Percentiles rank a stretch among this genome's conserved stretches.
phyloP scores from a whole-genome alignment of 2,329 filamentous ascomycete species.

The Aureobasidium lini region DNA sequence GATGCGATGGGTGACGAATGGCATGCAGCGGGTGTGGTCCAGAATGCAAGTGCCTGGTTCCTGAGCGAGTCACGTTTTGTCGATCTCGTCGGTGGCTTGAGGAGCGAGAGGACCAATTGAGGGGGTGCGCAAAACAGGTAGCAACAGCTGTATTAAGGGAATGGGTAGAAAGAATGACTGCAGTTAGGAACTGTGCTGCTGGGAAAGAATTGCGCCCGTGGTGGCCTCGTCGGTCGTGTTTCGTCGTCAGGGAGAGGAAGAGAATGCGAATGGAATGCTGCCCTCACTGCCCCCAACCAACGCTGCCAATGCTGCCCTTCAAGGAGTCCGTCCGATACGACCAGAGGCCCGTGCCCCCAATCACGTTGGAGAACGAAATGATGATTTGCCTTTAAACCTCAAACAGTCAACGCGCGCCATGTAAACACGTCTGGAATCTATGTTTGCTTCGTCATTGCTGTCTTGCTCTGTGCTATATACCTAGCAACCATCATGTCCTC shows the following conservation, averaged over 20 bases:
- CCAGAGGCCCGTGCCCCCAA: neutral
- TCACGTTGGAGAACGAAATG: constrained; percentile 5
- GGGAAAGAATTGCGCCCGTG: neutral
- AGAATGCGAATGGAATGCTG: constrained; percentile 3
- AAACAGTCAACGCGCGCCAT: neutral
- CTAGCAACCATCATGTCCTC: neutral
- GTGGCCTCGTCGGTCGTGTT: neutral
- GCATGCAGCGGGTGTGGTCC: neutral
- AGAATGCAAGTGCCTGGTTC: neutral
- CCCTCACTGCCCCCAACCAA: neutral
- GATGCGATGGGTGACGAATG: neutral
- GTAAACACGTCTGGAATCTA: neutral
- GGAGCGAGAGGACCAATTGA: neutral
- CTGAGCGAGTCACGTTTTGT: constrained; percentile 10
- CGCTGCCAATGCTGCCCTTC: neutral
- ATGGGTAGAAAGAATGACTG: constrained; percentile 10
- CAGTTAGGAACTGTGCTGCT: neutral
- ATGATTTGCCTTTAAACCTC: neutral
- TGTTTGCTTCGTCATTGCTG: neutral
- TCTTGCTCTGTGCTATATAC: constrained; percentile 7
- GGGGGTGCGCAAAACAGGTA: neutral
- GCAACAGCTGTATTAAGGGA: neutral
- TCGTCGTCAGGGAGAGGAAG: constrained; percentile 7
- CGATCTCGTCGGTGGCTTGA: constrained; percentile 9
- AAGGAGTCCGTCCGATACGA: neutral